Evolutionary conservation across 1,139 yeast species (phyloP).

Genomic region (Candida sojae): DNA sequence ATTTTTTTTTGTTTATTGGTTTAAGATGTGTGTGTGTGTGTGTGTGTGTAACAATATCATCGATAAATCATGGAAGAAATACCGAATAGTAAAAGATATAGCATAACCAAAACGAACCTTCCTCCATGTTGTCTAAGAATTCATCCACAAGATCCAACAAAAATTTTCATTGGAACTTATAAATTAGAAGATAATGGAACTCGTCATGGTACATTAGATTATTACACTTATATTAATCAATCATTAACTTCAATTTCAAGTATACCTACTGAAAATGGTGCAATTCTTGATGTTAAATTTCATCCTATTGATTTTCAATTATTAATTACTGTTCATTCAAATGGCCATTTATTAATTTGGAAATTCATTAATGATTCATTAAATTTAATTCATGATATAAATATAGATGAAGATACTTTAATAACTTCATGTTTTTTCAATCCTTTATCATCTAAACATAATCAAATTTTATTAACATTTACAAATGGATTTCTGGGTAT

Average conservation of each 20-base stretch:
- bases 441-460: constrained; percentile 27
- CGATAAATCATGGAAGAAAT: neutral
- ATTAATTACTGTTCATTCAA: constrained; percentile 73
- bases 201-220: constrained; percentile 76
- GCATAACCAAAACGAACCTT: constrained; percentile 42
- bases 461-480: constrained; percentile 47
- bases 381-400: constrained; percentile 27
- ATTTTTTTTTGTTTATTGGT: neutral
- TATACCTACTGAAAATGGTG: constrained; percentile 39
- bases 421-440: constrained; percentile 70
- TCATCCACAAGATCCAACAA: constrained; percentile 50
- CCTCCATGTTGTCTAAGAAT: constrained; percentile 85
- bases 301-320: constrained; percentile 51
- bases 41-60: no score
- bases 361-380: constrained; percentile 21
- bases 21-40: no score
- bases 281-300: constrained; percentile 75
- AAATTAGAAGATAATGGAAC: constrained; percentile 59
- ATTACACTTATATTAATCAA: constrained; percentile 37
- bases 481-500: constrained; percentile 57
- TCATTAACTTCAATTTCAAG: constrained; percentile 10
- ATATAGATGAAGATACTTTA: constrained; percentile 51
- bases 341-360: constrained; percentile 77
- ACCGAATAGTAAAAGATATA: constrained; percentile 19
- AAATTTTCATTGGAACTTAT: constrained; percentile 76